Base-by-base conservation (phyloP, 73 alveolate genomes). In the Tetrahymena thermophila region DNA sequence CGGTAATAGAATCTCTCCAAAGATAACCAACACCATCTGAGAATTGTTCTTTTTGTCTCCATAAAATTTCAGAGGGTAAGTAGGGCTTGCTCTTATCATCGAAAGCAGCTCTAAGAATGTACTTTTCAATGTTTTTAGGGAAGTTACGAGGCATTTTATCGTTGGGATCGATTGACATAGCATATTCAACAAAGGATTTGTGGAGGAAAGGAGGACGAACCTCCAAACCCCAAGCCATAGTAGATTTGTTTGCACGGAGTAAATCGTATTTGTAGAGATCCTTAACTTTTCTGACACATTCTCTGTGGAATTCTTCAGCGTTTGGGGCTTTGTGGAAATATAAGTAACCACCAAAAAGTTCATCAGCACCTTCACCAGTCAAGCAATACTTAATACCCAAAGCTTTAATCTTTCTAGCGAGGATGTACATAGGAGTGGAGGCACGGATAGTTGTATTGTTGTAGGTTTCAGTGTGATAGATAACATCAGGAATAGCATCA, bases 41-140 rank as follows among this genome's bases (percentile, higher is more conserved):
- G 57, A 98, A 98, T 89, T 96, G 96, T 96, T 98, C 98, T 95
- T 97, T 98, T 95, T 97, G 97, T 97, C 99, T 96, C 99, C 99
- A 98, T 25, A 98, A 93, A 15, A 98, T 96, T 43, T 98, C 97
- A 9, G 94, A 94, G 10, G 99, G 99, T 58, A 98, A 94, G 96
- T 95, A 98, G 10, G 98, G 98, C 38, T 98, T 95, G 13, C 97
- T 97, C 35, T 96, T 85, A 35, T 43, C 96, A 84, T 98, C 99
- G 84, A 98, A 97, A 35, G 99, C 99, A 94, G 98, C 96, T 71
- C 98, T 94, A 0, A 97, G 94, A 42, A 97, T 84, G 71, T 93
- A 97, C 94, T 97, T 97, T 94, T 97, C 98, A n/a, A 96, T 71
- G 34, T 84, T 50, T 28, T 95, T 95, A 84, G 95, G 95, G 96